A percentile compares a stretch with the other conserved stretches of the same genome.
Evolutionary conservation across 345 rosid species (phyloP).

Genomic region (Salix dunnii): DNA sequence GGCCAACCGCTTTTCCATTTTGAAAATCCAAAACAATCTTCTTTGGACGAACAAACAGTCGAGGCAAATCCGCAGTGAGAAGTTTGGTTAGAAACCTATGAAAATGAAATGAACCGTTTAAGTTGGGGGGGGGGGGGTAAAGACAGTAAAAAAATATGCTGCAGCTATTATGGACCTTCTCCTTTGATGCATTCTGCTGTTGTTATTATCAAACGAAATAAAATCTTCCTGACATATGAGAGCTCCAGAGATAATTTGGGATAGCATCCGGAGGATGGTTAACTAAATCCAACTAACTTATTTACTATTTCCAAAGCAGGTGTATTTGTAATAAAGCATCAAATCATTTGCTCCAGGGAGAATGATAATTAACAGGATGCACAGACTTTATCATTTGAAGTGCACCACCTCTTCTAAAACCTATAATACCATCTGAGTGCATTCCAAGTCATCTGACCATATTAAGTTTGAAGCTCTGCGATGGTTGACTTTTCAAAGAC

Average conservation of each 20-base stretch:
- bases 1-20: constrained; percentile 93
- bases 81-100: constrained; percentile 88
- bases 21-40: constrained; percentile 97
- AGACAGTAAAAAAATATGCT: not conserved
- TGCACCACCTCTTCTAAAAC: not conserved
- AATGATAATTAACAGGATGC: not conserved
- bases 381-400: not conserved
- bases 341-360: not conserved
- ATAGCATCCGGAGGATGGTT: not conserved
- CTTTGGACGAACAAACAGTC: constrained; percentile 90
- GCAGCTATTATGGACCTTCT: not conserved
- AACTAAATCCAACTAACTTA: not conserved
- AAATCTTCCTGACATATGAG: not conserved
- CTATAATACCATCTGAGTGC: not conserved
- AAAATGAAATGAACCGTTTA: constrained; percentile 10
- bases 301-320: not conserved
- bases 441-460: not conserved
- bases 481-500: not conserved
- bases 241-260: not conserved
- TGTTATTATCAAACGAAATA: not conserved
- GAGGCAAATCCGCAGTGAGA: constrained; percentile 91
- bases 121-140: not conserved
- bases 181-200: not conserved
- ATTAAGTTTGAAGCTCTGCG: not conserved
- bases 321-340: not conserved